Evolutionary conservation across 1,284 basidiomycete species (phyloP).

Genomic region (Melampsora larici-populina): DNA sequence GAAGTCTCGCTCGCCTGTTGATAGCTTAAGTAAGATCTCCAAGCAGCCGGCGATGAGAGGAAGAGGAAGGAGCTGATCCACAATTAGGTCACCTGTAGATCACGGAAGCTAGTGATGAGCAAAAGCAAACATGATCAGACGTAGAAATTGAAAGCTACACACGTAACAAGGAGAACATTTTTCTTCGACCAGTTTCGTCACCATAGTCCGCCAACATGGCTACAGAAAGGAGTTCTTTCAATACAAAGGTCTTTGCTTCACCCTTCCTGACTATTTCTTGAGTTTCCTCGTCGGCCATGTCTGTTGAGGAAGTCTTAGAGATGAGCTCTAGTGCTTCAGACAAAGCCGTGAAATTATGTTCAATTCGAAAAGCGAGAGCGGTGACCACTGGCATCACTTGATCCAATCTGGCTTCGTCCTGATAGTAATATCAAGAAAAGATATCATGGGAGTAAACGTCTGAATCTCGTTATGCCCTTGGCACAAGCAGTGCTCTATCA

Average conservation of each 20-base stretch:
- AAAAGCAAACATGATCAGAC: conserved; percentile 15
- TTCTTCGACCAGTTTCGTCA: conserved; percentile 89
- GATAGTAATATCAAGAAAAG: conserved; percentile 26
- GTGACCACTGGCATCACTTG: conserved; percentile 80
- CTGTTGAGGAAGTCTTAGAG: conserved; percentile 57
- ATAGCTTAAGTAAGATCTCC: conserved; percentile 80
- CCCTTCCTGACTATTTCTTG: conserved; percentile 62
- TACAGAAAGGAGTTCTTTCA: conserved; percentile 76
- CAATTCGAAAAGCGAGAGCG: conserved; percentile 78
- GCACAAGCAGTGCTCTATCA: neutral
- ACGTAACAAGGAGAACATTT: conserved; percentile 84
- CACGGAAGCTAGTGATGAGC: conserved; percentile 5
- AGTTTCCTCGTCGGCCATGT: conserved; percentile 57
- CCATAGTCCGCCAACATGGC: conserved; percentile 83
- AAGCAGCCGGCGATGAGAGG: conserved; percentile 74
- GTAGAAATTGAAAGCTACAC: conserved; percentile 53
- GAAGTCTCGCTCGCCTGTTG: conserved; percentile 80
- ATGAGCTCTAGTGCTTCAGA: conserved; percentile 61
- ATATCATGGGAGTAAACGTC: neutral
- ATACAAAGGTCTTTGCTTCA: conserved; percentile 66
- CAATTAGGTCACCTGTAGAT: conserved; percentile 74
- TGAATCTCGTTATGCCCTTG: too few species aligned
- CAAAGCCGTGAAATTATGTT: conserved; percentile 62
- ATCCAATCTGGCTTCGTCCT: conserved; percentile 69
- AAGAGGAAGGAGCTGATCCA: conserved; percentile 73